Percentiles rank a stretch among this genome's conserved stretches.
phyloP scores from a whole-genome alignment of 257 asterid species.

The Cordia subcordata region DNA sequence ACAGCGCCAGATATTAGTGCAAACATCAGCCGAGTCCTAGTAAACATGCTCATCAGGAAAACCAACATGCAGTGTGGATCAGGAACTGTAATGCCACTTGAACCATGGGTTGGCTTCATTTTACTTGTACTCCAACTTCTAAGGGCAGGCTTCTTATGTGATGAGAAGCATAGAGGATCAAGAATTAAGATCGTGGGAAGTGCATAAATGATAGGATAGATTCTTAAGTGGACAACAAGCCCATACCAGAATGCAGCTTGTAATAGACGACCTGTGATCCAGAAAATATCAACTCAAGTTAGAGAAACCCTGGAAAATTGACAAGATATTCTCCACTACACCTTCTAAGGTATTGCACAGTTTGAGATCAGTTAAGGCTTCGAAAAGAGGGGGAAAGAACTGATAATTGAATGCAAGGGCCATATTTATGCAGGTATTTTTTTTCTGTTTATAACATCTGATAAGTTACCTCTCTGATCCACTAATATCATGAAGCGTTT shows the following conservation, averaged over 20 bases:
- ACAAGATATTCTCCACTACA: not conserved
- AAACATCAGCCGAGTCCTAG: constrained; percentile 73
- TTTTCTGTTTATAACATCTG: too few relatives aligned
- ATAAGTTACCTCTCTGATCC: too few relatives aligned
- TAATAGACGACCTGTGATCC: constrained; percentile 44
- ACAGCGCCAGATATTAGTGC: constrained; percentile 67
- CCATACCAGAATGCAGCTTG: constrained; percentile 99
- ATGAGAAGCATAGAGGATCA: constrained; percentile 49
- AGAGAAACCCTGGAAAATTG: not conserved
- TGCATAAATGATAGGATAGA: constrained; percentile 87
- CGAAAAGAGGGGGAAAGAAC: too few relatives aligned
- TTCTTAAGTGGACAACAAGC: constrained; percentile 83
- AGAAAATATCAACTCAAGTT: not conserved
- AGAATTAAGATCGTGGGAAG: constrained; percentile 74
- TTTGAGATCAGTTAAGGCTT: not conserved
- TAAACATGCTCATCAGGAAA: constrained; percentile 39
- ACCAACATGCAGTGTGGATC: constrained; percentile 18
- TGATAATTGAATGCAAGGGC: too few relatives aligned
- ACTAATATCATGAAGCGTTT: too few relatives aligned
- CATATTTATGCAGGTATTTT: too few relatives aligned
- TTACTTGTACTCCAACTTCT: constrained; percentile 50
- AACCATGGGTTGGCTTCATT: constrained; percentile 22
- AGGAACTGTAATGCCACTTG: constrained; percentile 21
- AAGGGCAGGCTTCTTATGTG: constrained; percentile 59
- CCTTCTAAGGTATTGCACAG: not conserved